Percentiles rank a stretch among this genome's conserved stretches.
phyloP scores from a whole-genome alignment of 1,284 basidiomycete species.

The Cutaneotrichosporon cyanovorans region DNA sequence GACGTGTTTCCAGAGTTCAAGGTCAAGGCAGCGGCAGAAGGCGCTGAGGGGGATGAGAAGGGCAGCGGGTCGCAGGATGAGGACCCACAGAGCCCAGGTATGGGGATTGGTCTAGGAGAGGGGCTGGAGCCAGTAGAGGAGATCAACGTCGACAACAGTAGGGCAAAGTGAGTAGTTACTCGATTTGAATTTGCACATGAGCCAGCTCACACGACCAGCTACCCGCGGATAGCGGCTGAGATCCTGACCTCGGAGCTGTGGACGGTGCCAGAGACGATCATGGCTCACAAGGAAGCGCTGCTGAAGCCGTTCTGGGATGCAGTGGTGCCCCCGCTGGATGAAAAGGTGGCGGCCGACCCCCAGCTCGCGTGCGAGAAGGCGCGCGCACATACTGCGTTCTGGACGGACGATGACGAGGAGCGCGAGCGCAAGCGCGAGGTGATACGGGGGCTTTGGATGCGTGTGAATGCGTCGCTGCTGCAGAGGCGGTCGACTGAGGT shows the following conservation, averaged over 20 bases:
- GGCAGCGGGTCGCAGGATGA: conserved; percentile 2
- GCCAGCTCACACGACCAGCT: conserved; percentile 51
- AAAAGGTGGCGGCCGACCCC: conserved; percentile 8
- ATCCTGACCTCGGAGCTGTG: conserved; percentile 93
- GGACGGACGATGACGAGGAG: conserved; percentile 38
- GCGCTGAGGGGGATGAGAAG: conserved; percentile 1
- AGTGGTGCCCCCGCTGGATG: conserved; percentile 52
- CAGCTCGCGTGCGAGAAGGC: conserved; percentile 35
- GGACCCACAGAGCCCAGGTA: background rate
- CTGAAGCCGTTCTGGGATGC: conserved; percentile 87
- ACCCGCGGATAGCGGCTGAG: conserved; percentile 89
- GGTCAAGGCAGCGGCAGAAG: background rate
- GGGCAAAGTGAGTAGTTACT: conserved; percentile 31
- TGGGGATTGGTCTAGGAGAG: conserved; percentile 26
- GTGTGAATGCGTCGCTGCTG: conserved; percentile 80
- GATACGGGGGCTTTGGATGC: conserved; percentile 55
- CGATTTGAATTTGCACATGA: no score
- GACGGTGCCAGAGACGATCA: conserved; percentile 84
- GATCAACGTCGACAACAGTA: conserved; percentile 16
- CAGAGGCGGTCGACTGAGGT: conserved; percentile 85
- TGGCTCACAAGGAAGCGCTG: conserved; percentile 56
- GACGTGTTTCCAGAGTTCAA: conserved; percentile 25
- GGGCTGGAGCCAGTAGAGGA: conserved; percentile 22
- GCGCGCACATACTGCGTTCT: conserved; percentile 29
- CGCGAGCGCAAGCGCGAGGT: conserved; percentile 48